Conservation (phyloP, 2,329 filamentous ascomycete genomes). For the Aspergillus unguis region DNA sequence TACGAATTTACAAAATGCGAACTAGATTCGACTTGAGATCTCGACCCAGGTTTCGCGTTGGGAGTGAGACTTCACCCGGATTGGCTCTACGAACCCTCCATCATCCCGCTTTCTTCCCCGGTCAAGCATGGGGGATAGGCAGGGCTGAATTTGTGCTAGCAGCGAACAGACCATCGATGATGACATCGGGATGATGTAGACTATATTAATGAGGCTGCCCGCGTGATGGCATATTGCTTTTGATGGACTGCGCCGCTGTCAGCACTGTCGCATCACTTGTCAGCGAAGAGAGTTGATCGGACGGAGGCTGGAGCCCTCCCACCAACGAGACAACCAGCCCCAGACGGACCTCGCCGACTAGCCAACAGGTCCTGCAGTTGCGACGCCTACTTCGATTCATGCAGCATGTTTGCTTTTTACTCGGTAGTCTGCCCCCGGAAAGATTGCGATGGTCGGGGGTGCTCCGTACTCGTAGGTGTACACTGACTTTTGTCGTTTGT, state of each 20-base stretch:
- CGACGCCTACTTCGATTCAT: constrained; percentile 1
- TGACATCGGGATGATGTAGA: constrained; percentile 3
- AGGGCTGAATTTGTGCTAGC: not conserved
- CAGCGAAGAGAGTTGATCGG: constrained; percentile 11
- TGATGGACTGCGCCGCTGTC: constrained; percentile 8
- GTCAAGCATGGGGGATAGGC: not conserved
- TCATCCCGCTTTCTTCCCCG: not conserved
- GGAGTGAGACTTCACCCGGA: not conserved
- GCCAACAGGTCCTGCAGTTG: constrained; percentile 3
- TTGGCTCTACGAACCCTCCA: not conserved
- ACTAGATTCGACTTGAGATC: not conserved
- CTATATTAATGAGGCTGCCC: constrained; percentile 8
- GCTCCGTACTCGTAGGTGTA: not conserved
- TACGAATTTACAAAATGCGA: not conserved
- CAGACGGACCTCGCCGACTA: constrained; percentile 14
- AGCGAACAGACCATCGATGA: constrained; percentile 13
- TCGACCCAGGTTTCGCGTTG: not conserved
- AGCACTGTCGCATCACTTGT: too few relatives aligned
- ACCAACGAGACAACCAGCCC: not conserved
- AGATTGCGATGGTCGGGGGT: constrained; percentile 4
- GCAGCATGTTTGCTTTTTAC: constrained; percentile 8
- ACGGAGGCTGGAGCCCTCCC: constrained; percentile 5
- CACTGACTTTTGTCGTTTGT: too few relatives aligned
- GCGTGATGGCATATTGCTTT: constrained; percentile 16
- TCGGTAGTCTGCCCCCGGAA: not conserved